phyloP scores from a whole-genome alignment of 768 basidiomycete species.

The Clavulina sp. region DNA sequence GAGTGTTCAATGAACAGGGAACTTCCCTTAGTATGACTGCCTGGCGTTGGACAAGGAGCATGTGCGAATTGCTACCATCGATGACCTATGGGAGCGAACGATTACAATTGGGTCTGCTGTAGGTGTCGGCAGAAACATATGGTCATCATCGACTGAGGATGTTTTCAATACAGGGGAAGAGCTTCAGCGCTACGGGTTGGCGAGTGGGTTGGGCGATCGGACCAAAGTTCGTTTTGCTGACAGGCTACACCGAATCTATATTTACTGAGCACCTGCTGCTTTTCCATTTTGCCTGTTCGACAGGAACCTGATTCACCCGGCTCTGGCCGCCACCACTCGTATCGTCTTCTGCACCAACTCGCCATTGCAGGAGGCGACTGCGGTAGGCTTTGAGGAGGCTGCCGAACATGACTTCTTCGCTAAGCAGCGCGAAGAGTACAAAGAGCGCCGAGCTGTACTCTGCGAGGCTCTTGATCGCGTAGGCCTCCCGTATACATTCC shows the following conservation, averaged over 20 bases:
- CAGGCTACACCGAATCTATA: too few relatives aligned
- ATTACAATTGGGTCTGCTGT: conserved; percentile 93
- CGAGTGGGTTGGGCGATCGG: conserved; percentile 94
- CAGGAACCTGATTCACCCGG: conserved; percentile 56
- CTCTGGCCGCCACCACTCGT: conserved; percentile 78
- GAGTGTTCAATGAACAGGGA: not conserved
- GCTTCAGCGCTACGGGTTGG: conserved; percentile 96
- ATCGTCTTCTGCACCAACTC: conserved; percentile 94
- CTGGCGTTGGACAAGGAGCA: conserved; percentile 80
- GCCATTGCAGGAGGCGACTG: conserved; percentile 86
- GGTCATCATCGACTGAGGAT: not conserved
- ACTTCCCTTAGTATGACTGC: conserved; percentile 62
- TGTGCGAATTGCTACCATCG: conserved; percentile 80
- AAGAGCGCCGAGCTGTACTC: conserved; percentile 60
- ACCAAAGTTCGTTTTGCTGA: conserved; percentile 28
- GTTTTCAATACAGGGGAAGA: conserved; percentile 27
- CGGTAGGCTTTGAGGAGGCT: conserved; percentile 74
- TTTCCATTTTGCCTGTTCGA: not conserved
- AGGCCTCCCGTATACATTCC: conserved; percentile 71
- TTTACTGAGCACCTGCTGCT: not conserved
- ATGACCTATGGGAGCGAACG: conserved; percentile 97
- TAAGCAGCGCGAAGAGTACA: conserved; percentile 57
- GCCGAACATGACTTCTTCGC: conserved; percentile 57
- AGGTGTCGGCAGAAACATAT: conserved; percentile 32
- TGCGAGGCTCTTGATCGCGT: conserved; percentile 62